Conservation (phyloP, 2,329 filamentous ascomycete species). For the Sphaerulina vaccinii region DNA sequence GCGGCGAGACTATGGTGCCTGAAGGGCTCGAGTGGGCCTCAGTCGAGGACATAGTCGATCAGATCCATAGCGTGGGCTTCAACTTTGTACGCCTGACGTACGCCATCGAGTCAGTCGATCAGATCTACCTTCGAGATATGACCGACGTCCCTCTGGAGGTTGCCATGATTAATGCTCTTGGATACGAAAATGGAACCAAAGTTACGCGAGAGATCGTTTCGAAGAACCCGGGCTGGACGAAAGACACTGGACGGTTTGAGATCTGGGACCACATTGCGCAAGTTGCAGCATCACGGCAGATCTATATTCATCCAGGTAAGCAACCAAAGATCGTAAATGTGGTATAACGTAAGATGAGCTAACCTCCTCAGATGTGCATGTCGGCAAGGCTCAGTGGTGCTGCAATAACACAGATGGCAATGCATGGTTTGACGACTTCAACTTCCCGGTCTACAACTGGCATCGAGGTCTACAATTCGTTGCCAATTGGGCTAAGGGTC, state of each 20-base stretch:
- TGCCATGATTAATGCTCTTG: constrained; percentile 42
- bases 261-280: constrained; percentile 36
- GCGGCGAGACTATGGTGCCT: constrained; percentile 37
- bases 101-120: constrained; percentile 45
- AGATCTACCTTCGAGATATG: constrained; percentile 43
- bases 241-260: constrained; percentile 42
- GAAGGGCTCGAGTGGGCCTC: constrained; percentile 37
- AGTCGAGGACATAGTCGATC: constrained; percentile 32
- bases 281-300: constrained; percentile 41
- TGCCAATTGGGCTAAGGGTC: constrained; percentile 27
- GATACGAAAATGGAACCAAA: constrained; percentile 42
- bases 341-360: too few relatives aligned
- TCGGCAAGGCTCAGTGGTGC: constrained; percentile 60
- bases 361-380: constrained; percentile 64
- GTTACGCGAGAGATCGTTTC: constrained; percentile 41
- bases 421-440: constrained; percentile 53
- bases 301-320: constrained; percentile 61
- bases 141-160: constrained; percentile 42
- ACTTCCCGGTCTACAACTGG: constrained; percentile 29
- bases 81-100: constrained; percentile 42
- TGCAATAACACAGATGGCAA: constrained; percentile 57
- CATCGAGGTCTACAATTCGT: constrained; percentile 27
- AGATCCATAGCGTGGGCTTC: constrained; percentile 36
- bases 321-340: too few relatives aligned
- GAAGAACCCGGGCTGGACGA: constrained; percentile 41